phyloP scores from a whole-genome alignment of 257 asterid species.

The Galeopsis tetrahit region DNA sequence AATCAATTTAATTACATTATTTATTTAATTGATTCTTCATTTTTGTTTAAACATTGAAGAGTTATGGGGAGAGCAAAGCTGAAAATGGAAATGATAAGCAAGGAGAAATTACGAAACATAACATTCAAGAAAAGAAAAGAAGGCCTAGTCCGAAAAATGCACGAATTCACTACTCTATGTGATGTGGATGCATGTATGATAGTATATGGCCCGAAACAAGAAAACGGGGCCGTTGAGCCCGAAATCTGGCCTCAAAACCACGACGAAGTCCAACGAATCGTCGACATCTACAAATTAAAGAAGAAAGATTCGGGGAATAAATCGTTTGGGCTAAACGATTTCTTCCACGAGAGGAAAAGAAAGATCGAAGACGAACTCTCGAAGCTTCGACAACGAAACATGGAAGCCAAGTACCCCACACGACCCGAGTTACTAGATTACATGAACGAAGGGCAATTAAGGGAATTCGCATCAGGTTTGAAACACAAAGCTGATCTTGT shows the following conservation, averaged over 20 bases:
- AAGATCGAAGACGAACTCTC: not conserved
- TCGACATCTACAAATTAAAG: not conserved
- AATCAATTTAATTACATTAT: too few relatives aligned
- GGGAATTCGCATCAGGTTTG: not conserved
- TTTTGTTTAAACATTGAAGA: not conserved
- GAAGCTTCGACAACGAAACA: not conserved
- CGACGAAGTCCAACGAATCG: not conserved
- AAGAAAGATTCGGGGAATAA: not conserved
- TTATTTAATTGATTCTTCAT: too few relatives aligned
- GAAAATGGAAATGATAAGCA: not conserved
- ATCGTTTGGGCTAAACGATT: not conserved
- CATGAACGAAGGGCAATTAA: not conserved
- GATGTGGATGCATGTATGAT: constrained; percentile 23
- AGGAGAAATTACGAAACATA: constrained; percentile 11
- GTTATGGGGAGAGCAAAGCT: constrained; percentile 27
- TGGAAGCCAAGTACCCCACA: constrained; percentile 10
- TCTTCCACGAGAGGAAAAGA: not conserved
- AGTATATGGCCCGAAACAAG: constrained; percentile 11
- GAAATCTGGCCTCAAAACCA: constrained; percentile 20
- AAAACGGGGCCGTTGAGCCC: not conserved
- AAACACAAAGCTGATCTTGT: not conserved
- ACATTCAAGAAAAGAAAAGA: constrained; percentile 25
- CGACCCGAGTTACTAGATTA: not conserved
- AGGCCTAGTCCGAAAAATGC: constrained; percentile 21
- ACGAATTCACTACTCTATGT: constrained; percentile 16